phyloP scores from a whole-genome alignment of 2,329 filamentous ascomycete species.

The Ophiostoma quercus region DNA sequence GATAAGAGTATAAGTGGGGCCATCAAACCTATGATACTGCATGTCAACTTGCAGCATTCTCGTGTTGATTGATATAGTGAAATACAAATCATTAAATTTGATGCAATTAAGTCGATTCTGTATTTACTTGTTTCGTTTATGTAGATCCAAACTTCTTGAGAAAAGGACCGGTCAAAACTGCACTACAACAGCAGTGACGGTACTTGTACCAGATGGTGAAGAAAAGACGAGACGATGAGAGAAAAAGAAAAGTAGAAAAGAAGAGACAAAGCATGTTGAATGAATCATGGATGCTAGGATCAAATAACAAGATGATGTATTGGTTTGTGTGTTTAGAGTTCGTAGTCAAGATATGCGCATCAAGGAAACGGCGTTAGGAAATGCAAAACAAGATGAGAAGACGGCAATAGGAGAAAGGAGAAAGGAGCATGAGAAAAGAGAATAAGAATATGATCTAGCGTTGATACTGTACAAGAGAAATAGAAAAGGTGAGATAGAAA shows the following conservation, averaged over 20 bases:
- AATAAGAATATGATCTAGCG: background rate
- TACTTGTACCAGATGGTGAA: too few species aligned
- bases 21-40: background rate
- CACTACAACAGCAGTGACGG: background rate
- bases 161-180: background rate
- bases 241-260: background rate
- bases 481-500: background rate
- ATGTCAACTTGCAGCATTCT: background rate
- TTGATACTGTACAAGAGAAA: constrained; percentile 11
- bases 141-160: background rate
- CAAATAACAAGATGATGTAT: background rate
- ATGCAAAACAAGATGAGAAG: background rate
- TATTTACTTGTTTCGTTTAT: background rate
- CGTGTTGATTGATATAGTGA: background rate
- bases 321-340: background rate
- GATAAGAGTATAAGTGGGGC: constrained; percentile 18
- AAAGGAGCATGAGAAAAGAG: background rate
- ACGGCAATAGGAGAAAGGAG: background rate
- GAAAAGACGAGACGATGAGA: background rate
- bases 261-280: background rate
- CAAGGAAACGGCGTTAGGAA: constrained; percentile 8
- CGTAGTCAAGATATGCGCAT: background rate
- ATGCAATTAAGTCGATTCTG: background rate
- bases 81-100: background rate
- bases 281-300: background rate